A percentile compares a stretch with the other conserved stretches of the same genome.
phyloP scores from a whole-genome alignment of 1,284 basidiomycete genomes.

The Fistulina hepatica region DNA sequence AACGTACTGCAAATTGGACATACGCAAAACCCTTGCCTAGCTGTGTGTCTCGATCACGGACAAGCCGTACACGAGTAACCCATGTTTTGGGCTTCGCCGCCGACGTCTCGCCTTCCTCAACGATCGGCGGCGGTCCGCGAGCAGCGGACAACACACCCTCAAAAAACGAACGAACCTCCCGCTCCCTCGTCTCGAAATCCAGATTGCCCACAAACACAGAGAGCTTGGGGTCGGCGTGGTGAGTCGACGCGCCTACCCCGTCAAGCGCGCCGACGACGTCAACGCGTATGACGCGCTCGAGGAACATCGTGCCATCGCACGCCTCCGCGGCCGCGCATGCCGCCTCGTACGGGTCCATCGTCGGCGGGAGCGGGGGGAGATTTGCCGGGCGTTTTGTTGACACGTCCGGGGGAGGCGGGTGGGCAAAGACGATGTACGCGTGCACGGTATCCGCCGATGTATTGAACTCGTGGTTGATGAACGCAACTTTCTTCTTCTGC shows the following conservation, averaged over 20 bases:
- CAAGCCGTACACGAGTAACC: conserved; percentile 80
- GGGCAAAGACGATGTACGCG: conserved; percentile 83
- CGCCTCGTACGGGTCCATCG: conserved; percentile 66
- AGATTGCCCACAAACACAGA: conserved; percentile 89
- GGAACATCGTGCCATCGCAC: conserved; percentile 46
- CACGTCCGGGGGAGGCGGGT: conserved; percentile 39
- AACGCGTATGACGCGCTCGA: conserved; percentile 10
- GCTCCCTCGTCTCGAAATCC: conserved; percentile 87
- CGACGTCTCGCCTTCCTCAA: conserved; percentile 4
- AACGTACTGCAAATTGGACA: conserved; percentile 74
- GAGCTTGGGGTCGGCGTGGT: conserved; percentile 53
- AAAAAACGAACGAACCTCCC: conserved; percentile 82
- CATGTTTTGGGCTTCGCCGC: conserved; percentile 35
- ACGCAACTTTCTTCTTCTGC: conserved; percentile 92
- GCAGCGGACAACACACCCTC: conserved; percentile 51
- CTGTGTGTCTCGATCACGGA: conserved; percentile 88
- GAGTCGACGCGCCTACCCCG: too few relatives aligned
- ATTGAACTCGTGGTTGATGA: conserved; percentile 87
- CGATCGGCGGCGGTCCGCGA: conserved; percentile 23
- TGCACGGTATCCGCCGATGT: conserved; percentile 59
- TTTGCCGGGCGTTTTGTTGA: conserved; percentile 37
- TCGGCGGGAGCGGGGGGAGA: conserved; percentile 41
- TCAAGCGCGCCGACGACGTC: too few relatives aligned
- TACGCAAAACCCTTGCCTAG: conserved; percentile 98
- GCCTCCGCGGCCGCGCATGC: conserved; percentile 49